Conservation (phyloP, 169 alveolate genomes). For the Toxoplasma gondii region DNA sequence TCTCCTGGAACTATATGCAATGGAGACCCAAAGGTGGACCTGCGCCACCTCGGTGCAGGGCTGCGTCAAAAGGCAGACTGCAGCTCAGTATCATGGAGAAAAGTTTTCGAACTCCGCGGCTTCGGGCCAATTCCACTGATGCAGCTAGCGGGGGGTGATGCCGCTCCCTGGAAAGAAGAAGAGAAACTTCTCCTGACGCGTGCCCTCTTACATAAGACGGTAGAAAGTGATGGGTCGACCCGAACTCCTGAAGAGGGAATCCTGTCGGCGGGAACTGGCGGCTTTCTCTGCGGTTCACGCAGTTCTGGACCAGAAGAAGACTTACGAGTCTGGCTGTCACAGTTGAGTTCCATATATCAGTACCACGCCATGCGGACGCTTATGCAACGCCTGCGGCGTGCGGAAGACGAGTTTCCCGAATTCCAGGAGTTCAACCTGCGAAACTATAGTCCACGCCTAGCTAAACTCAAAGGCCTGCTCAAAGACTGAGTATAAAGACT, state of each 20-base stretch:
- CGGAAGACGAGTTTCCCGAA: conserved; percentile 38
- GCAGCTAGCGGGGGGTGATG: conserved; percentile 28
- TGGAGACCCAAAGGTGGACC: neutral
- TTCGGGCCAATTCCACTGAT: conserved; percentile 1
- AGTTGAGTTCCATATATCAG: conserved; percentile 12
- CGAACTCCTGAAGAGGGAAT: neutral
- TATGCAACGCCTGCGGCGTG: neutral
- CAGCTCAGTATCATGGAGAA: neutral
- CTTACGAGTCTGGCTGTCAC: conserved; percentile 10
- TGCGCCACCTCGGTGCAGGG: neutral
- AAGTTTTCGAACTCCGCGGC: conserved; percentile 30
- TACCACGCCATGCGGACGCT: conserved; percentile 22
- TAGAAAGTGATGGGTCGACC: neutral
- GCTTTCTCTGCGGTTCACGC: neutral
- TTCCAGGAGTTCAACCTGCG: conserved; percentile 29
- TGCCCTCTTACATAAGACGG: neutral
- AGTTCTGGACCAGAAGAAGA: neutral
- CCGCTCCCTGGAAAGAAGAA: neutral
- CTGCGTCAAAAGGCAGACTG: neutral
- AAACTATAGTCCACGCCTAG: conserved; percentile 7
- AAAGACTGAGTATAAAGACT: conserved; percentile 1
- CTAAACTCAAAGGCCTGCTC: conserved; percentile 17
- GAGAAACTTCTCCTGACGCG: neutral
- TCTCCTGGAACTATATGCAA: neutral
- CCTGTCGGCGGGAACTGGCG: neutral